Conservation (phyloP, 148 eudicot genomes). For the Beta vulgaris region DNA sequence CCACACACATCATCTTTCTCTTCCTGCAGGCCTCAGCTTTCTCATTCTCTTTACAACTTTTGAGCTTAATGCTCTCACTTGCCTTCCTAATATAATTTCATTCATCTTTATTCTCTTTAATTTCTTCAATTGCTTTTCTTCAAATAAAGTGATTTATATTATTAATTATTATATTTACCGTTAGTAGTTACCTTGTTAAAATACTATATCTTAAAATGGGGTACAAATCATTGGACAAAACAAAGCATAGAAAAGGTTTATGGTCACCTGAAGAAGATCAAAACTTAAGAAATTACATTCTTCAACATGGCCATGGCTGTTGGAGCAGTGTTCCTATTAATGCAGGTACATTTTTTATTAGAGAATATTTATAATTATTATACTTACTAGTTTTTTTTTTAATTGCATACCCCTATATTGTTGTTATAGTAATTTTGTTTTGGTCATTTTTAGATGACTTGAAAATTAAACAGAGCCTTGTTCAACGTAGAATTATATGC, state of each 20-base stretch:
- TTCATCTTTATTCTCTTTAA: neutral
- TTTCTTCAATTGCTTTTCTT: neutral
- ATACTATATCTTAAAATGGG: no score
- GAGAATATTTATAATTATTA: no score
- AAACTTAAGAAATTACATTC: conserved; percentile 50
- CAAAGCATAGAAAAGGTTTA: conserved; percentile 71
- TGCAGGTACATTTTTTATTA: conserved; percentile 52
- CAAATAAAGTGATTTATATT: neutral
- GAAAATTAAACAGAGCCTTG: no score
- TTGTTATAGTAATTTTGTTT: no score
- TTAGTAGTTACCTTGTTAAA: neutral
- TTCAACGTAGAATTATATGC: no score
- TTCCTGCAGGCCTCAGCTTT: no score
- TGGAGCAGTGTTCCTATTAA: conserved; percentile 72
- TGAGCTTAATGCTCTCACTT: conserved; percentile 2
- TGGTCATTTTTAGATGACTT: neutral
- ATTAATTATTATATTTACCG: neutral
- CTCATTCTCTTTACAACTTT: neutral
- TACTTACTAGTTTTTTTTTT: neutral
- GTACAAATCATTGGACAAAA: conserved; percentile 36
- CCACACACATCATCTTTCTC: conserved; percentile 18
- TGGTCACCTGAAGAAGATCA: conserved; percentile 91
- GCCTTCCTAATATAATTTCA: neutral
- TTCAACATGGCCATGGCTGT: conserved; percentile 68
- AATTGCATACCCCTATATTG: neutral